Conservation (phyloP, 371 early-diverging fungal species). For the Encephalitozoon romaleae region DNA sequence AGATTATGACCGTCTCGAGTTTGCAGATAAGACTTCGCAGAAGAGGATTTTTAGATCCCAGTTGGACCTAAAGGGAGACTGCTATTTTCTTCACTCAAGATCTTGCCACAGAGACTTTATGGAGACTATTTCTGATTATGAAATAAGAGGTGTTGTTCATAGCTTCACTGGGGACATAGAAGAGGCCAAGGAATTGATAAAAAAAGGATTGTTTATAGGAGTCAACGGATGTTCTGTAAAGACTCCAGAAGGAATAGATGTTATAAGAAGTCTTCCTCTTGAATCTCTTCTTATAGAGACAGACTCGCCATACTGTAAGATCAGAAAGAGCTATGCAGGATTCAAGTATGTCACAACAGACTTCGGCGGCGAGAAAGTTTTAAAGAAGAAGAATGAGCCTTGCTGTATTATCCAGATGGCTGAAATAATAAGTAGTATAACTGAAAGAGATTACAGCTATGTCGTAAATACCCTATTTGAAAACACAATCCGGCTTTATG, state of each 20-base stretch:
- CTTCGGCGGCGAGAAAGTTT: not conserved
- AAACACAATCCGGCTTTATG: conserved; percentile 45
- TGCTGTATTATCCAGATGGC: conserved; percentile 42
- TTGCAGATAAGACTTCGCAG: conserved; percentile 61
- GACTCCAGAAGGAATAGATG: conserved; percentile 71
- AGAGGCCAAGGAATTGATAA: conserved; percentile 67
- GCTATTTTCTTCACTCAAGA: conserved; percentile 63
- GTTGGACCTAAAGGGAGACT: conserved; percentile 48
- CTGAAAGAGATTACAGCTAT: conserved; percentile 28
- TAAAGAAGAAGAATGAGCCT: conserved; percentile 57
- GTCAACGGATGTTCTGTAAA: conserved; percentile 89
- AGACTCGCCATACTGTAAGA: conserved; percentile 71
- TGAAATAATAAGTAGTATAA: conserved; percentile 52
- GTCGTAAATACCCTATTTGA: not conserved
- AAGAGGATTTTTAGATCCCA: conserved; percentile 60
- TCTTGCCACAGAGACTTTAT: conserved; percentile 61
- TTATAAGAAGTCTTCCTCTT: conserved; percentile 70
- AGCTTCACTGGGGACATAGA: conserved; percentile 75
- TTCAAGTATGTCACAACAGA: conserved; percentile 62
- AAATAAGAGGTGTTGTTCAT: conserved; percentile 73
- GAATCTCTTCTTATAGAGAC: conserved; percentile 81
- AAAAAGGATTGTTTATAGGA: conserved; percentile 78
- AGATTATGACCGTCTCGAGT: conserved; percentile 62
- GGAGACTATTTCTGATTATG: conserved; percentile 52
- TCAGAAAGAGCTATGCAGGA: conserved; percentile 73